phyloP scores from a whole-genome alignment of 2,329 filamentous ascomycete genomes.

The Trichoderma sp. region DNA sequence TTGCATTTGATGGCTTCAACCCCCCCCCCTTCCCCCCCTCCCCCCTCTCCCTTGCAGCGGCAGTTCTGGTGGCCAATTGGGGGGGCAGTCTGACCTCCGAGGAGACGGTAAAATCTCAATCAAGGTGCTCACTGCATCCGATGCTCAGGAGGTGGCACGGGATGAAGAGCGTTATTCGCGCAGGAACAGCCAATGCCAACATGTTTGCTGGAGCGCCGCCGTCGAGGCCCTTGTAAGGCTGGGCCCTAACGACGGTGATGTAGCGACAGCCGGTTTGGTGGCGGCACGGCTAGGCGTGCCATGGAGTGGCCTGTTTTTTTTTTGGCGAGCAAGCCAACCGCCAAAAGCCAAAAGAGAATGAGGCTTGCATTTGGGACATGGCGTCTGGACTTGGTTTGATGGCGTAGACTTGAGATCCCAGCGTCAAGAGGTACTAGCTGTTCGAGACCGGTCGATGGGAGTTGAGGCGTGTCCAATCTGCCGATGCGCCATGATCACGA shows the following conservation, averaged over 20 bases:
- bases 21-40: too few species aligned
- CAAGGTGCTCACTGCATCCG: neutral
- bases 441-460: conserved; percentile 5
- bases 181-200: neutral
- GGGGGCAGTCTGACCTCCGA: neutral
- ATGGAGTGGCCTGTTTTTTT: neutral
- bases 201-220: neutral
- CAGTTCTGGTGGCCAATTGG: neutral
- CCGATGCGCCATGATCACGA: neutral
- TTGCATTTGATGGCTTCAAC: neutral
- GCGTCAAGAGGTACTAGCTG: neutral
- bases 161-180: neutral
- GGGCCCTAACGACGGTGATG: neutral
- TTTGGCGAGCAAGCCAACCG: too few species aligned
- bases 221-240: conserved; percentile 2
- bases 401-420: neutral
- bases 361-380: neutral
- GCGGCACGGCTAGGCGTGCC: neutral
- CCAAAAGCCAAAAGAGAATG: neutral
- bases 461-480: conserved; percentile 7
- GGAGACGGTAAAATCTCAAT: neutral
- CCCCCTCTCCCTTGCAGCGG: conserved; percentile 5
- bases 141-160: neutral
- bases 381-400: neutral
- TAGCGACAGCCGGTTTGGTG: neutral